phyloP scores from a whole-genome alignment of 805 yeast genomes.

The Candida rishiriensis region DNA sequence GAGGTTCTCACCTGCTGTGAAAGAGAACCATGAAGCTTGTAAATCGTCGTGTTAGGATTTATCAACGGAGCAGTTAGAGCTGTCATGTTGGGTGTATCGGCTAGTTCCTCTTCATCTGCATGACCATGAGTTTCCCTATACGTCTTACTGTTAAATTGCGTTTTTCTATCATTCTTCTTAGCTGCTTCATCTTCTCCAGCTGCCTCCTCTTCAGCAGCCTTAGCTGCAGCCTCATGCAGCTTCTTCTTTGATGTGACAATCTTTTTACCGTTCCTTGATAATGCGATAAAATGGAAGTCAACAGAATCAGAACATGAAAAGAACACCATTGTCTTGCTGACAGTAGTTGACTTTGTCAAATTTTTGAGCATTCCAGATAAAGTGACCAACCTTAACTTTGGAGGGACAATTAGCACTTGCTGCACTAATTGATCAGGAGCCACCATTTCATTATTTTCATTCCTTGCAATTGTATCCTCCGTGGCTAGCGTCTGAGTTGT shows the following conservation, averaged over 20 bases:
- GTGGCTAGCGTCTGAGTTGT: constrained; percentile 29
- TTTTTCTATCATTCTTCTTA: not conserved
- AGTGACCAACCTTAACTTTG: constrained; percentile 83
- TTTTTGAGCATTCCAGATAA: constrained; percentile 61
- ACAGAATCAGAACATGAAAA: constrained; percentile 96
- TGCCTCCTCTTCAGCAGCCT: constrained; percentile 5
- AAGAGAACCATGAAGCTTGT: constrained; percentile 86
- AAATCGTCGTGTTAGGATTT: constrained; percentile 40
- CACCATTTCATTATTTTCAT: constrained; percentile 24
- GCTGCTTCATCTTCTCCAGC: constrained; percentile 5
- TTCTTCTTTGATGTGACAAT: constrained; percentile 20
- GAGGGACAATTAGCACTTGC: constrained; percentile 80
- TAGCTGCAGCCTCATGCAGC: constrained; percentile 12
- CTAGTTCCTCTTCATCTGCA: constrained; percentile 17
- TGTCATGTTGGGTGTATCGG: constrained; percentile 30
- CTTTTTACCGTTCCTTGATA: constrained; percentile 54
- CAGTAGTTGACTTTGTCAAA: constrained; percentile 31
- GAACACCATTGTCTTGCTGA: constrained; percentile 69
- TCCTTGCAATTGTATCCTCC: constrained; percentile 11
- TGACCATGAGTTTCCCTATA: constrained; percentile 3
- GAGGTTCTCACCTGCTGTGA: constrained; percentile 79
- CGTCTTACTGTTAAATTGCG: constrained; percentile 4
- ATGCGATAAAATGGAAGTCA: constrained; percentile 78
- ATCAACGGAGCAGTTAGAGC: constrained; percentile 52
- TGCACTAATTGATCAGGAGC: constrained; percentile 93